Percentiles rank a stretch among this genome's conserved stretches.
Evolutionary conservation across 305 asterid species (phyloP).

Genomic region (Caryopteris hybrid): DNA sequence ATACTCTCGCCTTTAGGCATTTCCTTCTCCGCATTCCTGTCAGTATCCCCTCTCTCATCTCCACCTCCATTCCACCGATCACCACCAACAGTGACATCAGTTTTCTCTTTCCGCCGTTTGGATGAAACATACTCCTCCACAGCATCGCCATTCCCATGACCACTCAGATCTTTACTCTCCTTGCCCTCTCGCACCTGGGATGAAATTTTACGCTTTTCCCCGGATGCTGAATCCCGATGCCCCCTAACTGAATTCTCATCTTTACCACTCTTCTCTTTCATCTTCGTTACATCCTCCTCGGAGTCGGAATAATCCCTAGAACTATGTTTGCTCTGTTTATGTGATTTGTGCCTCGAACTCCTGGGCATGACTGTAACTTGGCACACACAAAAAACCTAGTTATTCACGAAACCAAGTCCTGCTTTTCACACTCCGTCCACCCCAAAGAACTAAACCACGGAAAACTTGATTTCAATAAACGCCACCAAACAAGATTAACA

Average conservation of each 20-base stretch:
- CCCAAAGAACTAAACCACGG: slow-evolving; percentile 10
- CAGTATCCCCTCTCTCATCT: slow-evolving; percentile 35
- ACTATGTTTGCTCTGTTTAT: slow-evolving; percentile 83
- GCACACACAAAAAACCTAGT: slow-evolving; percentile 8
- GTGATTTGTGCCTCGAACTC: slow-evolving; percentile 91
- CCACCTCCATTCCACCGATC: slow-evolving; percentile 61
- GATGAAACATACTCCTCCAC: slow-evolving; percentile 65
- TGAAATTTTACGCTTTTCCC: slow-evolving; percentile 81
- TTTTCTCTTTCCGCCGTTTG: slow-evolving; percentile 78
- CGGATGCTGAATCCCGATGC: slow-evolving; percentile 58
- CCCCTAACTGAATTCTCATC: slow-evolving; percentile 51
- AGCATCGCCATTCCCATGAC: slow-evolving; percentile 57
- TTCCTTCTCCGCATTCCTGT: slow-evolving; percentile 36
- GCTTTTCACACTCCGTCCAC: slow-evolving; percentile 21
- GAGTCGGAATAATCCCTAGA: slow-evolving; percentile 86
- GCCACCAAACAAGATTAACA: not conserved
- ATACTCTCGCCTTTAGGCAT: slow-evolving; percentile 35
- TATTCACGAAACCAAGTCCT: slow-evolving; percentile 24
- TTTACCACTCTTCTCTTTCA: slow-evolving; percentile 51
- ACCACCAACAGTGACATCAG: slow-evolving; percentile 43
- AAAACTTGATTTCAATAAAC: slow-evolving; percentile 4
- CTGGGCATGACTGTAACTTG: slow-evolving; percentile 58
- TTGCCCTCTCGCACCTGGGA: slow-evolving; percentile 55
- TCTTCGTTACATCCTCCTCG: slow-evolving; percentile 60
- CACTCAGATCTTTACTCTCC: slow-evolving; percentile 60